Evolutionary conservation across 352 stramenopile species (phyloP).

Genomic region (Pythium coloratum): DNA sequence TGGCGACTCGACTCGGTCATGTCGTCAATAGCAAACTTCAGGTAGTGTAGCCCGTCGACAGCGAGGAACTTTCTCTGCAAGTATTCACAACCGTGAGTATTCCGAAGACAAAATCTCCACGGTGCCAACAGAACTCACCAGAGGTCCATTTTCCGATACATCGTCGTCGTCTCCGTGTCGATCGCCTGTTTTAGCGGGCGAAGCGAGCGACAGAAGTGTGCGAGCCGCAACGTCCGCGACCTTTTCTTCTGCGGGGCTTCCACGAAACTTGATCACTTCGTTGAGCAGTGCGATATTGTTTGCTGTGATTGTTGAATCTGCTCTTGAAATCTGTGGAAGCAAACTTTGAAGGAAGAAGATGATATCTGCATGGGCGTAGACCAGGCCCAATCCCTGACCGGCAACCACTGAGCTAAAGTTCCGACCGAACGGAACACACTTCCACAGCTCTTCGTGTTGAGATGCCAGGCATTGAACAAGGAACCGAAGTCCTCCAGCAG

Average conservation of each 20-base stretch:
- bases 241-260: conserved; percentile 9
- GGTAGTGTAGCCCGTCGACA: neutral
- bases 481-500: conserved; percentile 14
- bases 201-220: neutral
- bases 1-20: neutral
- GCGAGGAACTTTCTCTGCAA: conserved; percentile 16
- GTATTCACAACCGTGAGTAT: neutral
- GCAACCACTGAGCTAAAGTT: conserved; percentile 7
- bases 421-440: conserved; percentile 6
- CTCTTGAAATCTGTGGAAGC: conserved; percentile 3
- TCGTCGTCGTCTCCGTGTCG: neutral
- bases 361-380: conserved; percentile 5
- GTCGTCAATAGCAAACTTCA: conserved; percentile 10
- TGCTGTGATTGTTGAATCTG: neutral
- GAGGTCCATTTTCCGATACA: neutral
- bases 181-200: neutral
- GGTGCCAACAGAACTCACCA: neutral
- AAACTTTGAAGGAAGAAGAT: conserved; percentile 19
- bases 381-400: neutral
- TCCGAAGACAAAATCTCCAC: neutral
- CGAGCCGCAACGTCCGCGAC: neutral
- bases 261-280: conserved; percentile 1
- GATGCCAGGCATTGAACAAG: conserved; percentile 8
- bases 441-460: conserved; percentile 6
- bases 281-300: conserved; percentile 7